phyloP scores from a whole-genome alignment of 2,329 filamentous ascomycete species.

The Camptophora hylomeconis region DNA sequence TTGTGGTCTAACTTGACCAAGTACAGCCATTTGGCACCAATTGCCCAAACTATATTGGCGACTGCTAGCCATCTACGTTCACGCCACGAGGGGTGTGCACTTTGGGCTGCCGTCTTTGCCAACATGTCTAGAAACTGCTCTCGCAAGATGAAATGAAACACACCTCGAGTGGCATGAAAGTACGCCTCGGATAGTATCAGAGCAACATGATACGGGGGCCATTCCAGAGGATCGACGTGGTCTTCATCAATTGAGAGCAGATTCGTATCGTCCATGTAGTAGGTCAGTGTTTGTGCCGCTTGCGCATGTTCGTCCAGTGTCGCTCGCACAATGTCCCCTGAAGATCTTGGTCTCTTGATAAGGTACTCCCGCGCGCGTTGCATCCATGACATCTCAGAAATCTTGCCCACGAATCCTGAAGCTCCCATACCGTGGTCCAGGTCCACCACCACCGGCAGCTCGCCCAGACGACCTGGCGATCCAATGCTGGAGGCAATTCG shows the following conservation, averaged over 20 bases:
- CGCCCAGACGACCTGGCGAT: slow-evolving; percentile 9
- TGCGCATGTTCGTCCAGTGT: slow-evolving; percentile 5
- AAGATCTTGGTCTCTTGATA: not conserved
- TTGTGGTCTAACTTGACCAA: slow-evolving; percentile 6
- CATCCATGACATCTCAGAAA: slow-evolving; percentile 15
- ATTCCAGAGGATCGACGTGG: slow-evolving; percentile 7
- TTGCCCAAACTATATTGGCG: slow-evolving; percentile 11
- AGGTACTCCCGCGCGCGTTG: slow-evolving; percentile 7
- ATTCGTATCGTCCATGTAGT: slow-evolving; percentile 13
- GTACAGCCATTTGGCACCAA: slow-evolving; percentile 10
- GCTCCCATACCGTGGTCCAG: slow-evolving; percentile 9
- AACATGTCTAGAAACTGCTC: slow-evolving; percentile 9
- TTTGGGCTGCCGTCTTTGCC: slow-evolving; percentile 1
- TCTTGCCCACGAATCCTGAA: slow-evolving; percentile 12
- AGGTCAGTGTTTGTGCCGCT: slow-evolving; percentile 3
- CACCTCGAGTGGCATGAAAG: slow-evolving; percentile 12
- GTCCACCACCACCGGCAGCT: slow-evolving; percentile 7
- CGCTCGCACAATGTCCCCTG: not conserved
- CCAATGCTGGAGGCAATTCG: slow-evolving; percentile 7
- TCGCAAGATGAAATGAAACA: slow-evolving; percentile 8
- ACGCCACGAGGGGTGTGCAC: slow-evolving; percentile 6
- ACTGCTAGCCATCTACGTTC: slow-evolving; percentile 11
- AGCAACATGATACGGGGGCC: slow-evolving; percentile 6
- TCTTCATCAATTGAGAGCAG: slow-evolving; percentile 13
- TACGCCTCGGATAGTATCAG: slow-evolving; percentile 10